Base-by-base conservation (phyloP, 345 rosid genomes). In the Hypericum androsaemum region DNA sequence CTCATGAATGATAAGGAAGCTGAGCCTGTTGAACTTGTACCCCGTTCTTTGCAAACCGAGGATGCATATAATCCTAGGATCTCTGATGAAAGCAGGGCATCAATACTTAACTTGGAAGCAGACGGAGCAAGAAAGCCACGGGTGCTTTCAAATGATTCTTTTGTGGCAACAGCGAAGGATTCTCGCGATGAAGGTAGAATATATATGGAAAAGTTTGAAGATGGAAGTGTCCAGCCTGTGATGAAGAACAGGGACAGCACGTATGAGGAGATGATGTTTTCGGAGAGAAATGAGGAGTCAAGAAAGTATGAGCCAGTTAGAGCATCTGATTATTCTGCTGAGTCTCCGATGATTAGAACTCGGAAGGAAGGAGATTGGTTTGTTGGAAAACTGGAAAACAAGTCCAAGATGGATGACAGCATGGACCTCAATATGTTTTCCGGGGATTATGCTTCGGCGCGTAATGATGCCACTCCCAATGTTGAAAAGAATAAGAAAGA, bases 321-420 rank as follows among this genome's bases (percentile, higher is more conserved):
- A 35, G 43, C 70, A 50, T 70, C 78, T 22, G 78, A 74, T 68
- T 69, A 68, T 45, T 67, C 70, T 13, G 61, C 73, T 38, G 72
- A 64, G 43, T 69, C 86, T 43, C 67, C 71, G 37, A 51, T 71
- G 53, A 70, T 75, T 64, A 85, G 53, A 75, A 69, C 63, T 59
- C 82, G 69, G 37, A 62, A 70, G 37, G 90, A 81, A 60, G 86
- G 73, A 66, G 94, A 85, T 65, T 88, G 96, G 94, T 80, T 80
- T 39, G 39, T 77, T 14, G 74, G 71, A 47, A 75, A 64, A 39
- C 76, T 70, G 62, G 57, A 62, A 37, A 74, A 62, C 44, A 64
- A 43, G 43, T 68, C 63, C 14, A 68, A 72, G 54, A 69, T 53
- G 52, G 74, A 60, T 58, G 72, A 45, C 47, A 77, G 74, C 50